Percentiles rank a stretch among this genome's conserved stretches.
Evolutionary conservation across 176 grass and related monocot species (phyloP).

Genomic region (Typha latifolia): DNA sequence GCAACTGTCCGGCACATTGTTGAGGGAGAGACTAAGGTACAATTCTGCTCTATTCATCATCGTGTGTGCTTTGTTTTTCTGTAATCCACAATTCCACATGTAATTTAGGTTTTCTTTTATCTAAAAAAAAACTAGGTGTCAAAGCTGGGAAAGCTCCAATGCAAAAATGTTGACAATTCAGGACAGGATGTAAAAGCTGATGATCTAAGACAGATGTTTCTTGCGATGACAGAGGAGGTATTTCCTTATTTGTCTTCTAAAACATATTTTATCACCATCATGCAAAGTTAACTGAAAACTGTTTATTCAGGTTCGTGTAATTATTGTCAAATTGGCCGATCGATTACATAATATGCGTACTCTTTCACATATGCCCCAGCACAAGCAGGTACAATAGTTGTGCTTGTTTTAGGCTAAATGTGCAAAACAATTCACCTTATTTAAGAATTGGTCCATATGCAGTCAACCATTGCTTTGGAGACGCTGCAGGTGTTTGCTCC

Average conservation of each 20-base stretch:
- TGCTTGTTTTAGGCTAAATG: neutral
- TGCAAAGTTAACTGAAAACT: slow-evolving; percentile 11
- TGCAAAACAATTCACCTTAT: neutral
- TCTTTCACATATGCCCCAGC: slow-evolving; percentile 87
- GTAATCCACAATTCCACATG: neutral
- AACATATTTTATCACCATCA: slow-evolving; percentile 9
- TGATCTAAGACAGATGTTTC: slow-evolving; percentile 98
- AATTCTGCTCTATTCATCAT: slow-evolving; percentile 4
- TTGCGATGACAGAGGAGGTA: slow-evolving; percentile 99
- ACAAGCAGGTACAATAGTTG: slow-evolving; percentile 69
- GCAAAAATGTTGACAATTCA: slow-evolving; percentile 59
- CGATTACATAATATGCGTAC: slow-evolving; percentile 99
- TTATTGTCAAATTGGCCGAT: slow-evolving; percentile 97
- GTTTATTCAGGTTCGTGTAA: slow-evolving; percentile 74
- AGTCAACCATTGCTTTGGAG: slow-evolving; percentile 75
- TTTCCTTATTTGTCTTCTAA: slow-evolving; percentile 5
- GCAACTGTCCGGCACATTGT: slow-evolving; percentile 78
- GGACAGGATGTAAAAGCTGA: slow-evolving; percentile 96
- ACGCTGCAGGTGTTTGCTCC: slow-evolving; percentile 95
- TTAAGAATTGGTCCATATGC: slow-evolving; percentile 20
- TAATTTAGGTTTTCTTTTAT: slow-evolving; percentile 4
- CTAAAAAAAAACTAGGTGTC: slow-evolving; percentile 46
- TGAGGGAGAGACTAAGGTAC: slow-evolving; percentile 98
- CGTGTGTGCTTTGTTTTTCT: neutral
- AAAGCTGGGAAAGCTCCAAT: slow-evolving; percentile 94